phyloP scores from a whole-genome alignment of 129 eudicot genomes.

The Solidago caesia region DNA sequence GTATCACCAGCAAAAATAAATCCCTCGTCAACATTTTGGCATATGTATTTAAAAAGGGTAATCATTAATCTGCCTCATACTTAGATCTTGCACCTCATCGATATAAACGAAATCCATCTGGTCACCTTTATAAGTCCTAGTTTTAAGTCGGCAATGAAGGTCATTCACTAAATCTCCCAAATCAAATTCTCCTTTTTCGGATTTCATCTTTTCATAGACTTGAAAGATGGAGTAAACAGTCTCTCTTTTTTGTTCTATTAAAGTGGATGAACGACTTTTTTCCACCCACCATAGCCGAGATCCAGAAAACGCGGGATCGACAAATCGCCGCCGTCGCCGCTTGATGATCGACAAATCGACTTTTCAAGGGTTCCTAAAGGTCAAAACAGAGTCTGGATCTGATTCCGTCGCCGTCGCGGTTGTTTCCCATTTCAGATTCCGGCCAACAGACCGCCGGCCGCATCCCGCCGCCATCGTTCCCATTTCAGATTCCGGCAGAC shows the following conservation, averaged over 20 bases:
- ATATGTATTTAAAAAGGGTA: constrained; percentile 59
- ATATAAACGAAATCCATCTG: constrained; percentile 65
- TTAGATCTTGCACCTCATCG: constrained; percentile 82
- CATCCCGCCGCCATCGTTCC: too few relatives aligned
- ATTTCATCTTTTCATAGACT: constrained; percentile 58
- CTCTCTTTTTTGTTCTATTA: constrained; percentile 41
- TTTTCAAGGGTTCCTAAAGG: too few relatives aligned
- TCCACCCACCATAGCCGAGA: too few relatives aligned
- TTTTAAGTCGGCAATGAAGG: constrained; percentile 49
- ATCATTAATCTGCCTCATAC: constrained; percentile 68
- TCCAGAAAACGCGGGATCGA: too few relatives aligned
- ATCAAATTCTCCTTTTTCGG: constrained; percentile 57
- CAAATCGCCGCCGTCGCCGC: too few relatives aligned
- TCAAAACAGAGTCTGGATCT: too few relatives aligned
- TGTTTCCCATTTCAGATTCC: too few relatives aligned
- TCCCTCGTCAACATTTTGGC: constrained; percentile 72
- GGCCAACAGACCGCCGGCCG: too few relatives aligned
- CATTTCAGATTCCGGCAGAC: too few relatives aligned
- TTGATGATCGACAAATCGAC: too few relatives aligned
- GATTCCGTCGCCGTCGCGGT: too few relatives aligned
- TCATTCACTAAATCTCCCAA: constrained; percentile 68
- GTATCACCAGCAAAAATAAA: constrained; percentile 76
- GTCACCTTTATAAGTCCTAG: constrained; percentile 35
- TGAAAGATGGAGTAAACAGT: constrained; percentile 46
- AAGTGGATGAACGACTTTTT: constrained; percentile 46